These are phyloP conservation scores for Delphinella strobiligena DNA, from an alignment of 2,329 filamentous ascomycete species.

Conservation along the genomic window DNA sequence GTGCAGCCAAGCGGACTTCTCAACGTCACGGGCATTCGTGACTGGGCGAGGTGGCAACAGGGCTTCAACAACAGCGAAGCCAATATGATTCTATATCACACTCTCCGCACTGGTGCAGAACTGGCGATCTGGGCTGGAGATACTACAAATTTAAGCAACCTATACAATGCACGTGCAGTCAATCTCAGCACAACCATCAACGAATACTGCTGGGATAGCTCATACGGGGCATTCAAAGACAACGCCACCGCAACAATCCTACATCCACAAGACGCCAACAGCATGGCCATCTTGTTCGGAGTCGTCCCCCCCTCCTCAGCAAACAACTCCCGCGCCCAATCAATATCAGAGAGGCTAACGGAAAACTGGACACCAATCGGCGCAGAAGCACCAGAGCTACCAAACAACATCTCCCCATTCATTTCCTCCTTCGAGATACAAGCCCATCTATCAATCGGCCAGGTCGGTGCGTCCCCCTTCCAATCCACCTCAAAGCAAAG, in stretches of 20 bases:
- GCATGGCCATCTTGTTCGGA: conserved; percentile 13
- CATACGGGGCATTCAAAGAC: conserved; percentile 20
- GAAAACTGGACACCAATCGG: conserved; percentile 46
- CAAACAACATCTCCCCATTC: conserved; percentile 46
- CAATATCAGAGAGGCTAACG: conserved; percentile 21
- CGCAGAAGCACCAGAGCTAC: conserved; percentile 43
- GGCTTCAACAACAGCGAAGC: conserved; percentile 40
- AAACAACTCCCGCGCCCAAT: conserved; percentile 11
- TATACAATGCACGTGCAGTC: conserved; percentile 13
- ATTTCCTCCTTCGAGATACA: conserved; percentile 48
- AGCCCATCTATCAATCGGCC: conserved; percentile 39
- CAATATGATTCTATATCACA: conserved; percentile 41
- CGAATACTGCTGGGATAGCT: conserved; percentile 16
- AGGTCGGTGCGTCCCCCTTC: conserved; percentile 24
- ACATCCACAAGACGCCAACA: conserved; percentile 30
- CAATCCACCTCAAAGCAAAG: no score
- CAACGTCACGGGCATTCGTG: conserved; percentile 36
- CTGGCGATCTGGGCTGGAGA: conserved; percentile 19
- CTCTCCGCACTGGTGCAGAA: conserved; percentile 17
- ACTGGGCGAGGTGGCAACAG: conserved; percentile 41
- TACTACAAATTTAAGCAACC: conserved; percentile 14
- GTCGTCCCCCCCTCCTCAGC: conserved; percentile 5
- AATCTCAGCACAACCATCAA: conserved; percentile 17
- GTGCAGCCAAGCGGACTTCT: conserved; percentile 34
- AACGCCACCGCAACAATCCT: conserved; percentile 30